These are phyloP conservation scores for Phytophthora niederhauseri DNA, from an alignment of 352 stramenopile species.

Conservation along the genomic window DNA sequence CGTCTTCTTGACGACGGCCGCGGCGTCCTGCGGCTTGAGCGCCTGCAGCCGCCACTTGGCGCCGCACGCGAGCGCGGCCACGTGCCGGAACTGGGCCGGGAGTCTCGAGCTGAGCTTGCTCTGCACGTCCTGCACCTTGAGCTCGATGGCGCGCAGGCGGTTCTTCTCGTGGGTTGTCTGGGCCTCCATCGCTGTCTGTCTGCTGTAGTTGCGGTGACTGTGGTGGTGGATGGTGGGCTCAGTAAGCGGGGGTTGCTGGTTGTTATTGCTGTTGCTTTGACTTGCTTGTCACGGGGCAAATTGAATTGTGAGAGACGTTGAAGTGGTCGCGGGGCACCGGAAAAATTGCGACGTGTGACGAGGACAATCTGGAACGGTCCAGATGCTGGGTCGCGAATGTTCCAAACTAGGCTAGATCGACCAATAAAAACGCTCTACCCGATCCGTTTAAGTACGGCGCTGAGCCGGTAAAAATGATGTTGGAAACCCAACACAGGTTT, in stretches of 20 bases:
- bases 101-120: slow-evolving; percentile 44
- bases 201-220: background rate
- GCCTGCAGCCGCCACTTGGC: slow-evolving; percentile 56
- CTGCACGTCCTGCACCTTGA: slow-evolving; percentile 51
- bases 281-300: slow-evolving; percentile 29
- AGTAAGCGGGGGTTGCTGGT: slow-evolving; percentile 1
- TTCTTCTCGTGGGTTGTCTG: slow-evolving; percentile 39
- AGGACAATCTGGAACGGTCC: slow-evolving; percentile 26
- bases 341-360: background rate
- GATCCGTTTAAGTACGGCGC: too few species aligned
- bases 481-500: too few species aligned
- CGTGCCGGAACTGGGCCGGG: slow-evolving; percentile 38
- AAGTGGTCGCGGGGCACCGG: slow-evolving; percentile 10
- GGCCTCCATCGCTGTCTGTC: slow-evolving; percentile 27
- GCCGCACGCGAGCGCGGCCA: slow-evolving; percentile 41
- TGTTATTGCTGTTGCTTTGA: slow-evolving; percentile 7
- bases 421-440: too few species aligned
- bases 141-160: slow-evolving; percentile 50
- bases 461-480: too few species aligned
- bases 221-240: background rate
- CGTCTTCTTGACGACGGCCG: slow-evolving; percentile 41
- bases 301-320: slow-evolving; percentile 39
- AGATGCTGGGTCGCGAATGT: slow-evolving; percentile 26
- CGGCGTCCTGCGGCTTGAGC: slow-evolving; percentile 10
- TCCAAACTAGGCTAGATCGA: slow-evolving; percentile 15